Percentiles rank a stretch among this genome's conserved stretches.
These are phyloP conservation scores for Phytophthora uliginosa DNA, from an alignment of 352 stramenopile species.

Conservation along the genomic window DNA sequence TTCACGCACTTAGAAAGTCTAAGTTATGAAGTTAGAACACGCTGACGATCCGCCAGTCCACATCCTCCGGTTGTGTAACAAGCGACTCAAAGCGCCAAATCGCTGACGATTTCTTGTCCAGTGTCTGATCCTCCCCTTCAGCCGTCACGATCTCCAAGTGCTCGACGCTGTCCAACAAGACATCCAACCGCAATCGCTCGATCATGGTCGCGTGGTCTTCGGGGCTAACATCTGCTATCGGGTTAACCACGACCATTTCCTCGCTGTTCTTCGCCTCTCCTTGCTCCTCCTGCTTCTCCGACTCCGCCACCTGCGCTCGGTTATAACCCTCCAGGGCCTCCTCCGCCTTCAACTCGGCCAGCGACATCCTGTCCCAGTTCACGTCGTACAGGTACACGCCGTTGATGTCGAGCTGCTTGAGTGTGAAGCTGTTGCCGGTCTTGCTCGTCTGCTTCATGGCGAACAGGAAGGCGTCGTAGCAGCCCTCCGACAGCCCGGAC, in stretches of 20 bases:
- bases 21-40: conserved; percentile 33
- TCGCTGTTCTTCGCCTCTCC: conserved; percentile 1
- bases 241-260: conserved; percentile 19
- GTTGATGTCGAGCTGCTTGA: conserved; percentile 65
- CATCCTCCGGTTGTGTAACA: conserved; percentile 58
- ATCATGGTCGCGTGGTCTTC: conserved; percentile 42
- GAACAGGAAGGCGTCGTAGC: conserved; percentile 64
- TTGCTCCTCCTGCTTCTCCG: conserved; percentile 39
- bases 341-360: conserved; percentile 55
- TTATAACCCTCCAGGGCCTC: conserved; percentile 47
- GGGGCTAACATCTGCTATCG: conserved; percentile 17
- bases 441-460: conserved; percentile 66
- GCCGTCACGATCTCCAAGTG: conserved; percentile 47
- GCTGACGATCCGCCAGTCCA: conserved; percentile 64
- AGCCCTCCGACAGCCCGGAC: conserved; percentile 43
- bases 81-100: conserved; percentile 60
- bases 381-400: conserved; percentile 55
- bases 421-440: conserved; percentile 52
- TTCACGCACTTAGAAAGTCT: not conserved
- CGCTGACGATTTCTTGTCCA: conserved; percentile 40
- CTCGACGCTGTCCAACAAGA: conserved; percentile 50
- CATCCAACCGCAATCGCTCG: conserved; percentile 52
- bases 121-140: conserved; percentile 36
- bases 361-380: conserved; percentile 57
- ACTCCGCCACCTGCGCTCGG: conserved; percentile 39